Evolutionary conservation across 257 asterid species (phyloP).

Genomic region (Ilex aquifolium): DNA sequence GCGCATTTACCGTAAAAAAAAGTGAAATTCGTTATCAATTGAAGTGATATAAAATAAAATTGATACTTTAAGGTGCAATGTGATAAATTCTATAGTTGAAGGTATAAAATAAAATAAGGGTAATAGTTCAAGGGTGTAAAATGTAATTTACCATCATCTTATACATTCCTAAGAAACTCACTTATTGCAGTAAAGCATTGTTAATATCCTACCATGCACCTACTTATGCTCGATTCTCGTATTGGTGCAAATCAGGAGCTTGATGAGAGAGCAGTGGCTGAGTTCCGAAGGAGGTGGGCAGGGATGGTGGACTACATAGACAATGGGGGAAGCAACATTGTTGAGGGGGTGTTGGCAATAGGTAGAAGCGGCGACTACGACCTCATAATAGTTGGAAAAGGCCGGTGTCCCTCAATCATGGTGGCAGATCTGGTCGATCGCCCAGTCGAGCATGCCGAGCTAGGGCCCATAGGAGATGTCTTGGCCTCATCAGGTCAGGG

Average conservation of each 20-base stretch:
- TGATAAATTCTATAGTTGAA: too few relatives aligned
- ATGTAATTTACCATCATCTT: too few relatives aligned
- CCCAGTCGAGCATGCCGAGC: slow-evolving; percentile 27
- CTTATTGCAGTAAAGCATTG: too few relatives aligned
- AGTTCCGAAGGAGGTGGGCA: slow-evolving; percentile 26
- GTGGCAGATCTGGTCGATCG: slow-evolving; percentile 11
- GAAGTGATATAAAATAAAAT: too few relatives aligned
- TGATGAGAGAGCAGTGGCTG: slow-evolving; percentile 22
- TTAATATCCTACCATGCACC: too few relatives aligned
- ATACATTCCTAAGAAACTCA: too few relatives aligned
- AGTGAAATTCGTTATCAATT: too few relatives aligned
- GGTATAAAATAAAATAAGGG: too few relatives aligned
- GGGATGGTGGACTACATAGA: slow-evolving; percentile 27
- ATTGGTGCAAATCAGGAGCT: slow-evolving; percentile 22
- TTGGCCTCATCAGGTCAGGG: slow-evolving; percentile 37
- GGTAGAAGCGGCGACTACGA: slow-evolving; percentile 40
- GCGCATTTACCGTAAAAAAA: too few relatives aligned
- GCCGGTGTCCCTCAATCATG: slow-evolving; percentile 15
- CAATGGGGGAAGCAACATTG: slow-evolving; percentile 22
- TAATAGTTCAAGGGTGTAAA: too few relatives aligned
- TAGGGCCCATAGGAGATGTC: slow-evolving; percentile 40
- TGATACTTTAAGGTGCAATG: too few relatives aligned
- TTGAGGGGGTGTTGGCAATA: slow-evolving; percentile 26
- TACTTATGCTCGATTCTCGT: not conserved
- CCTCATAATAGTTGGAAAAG: slow-evolving; percentile 39